These are phyloP conservation scores for Ettlia oleoabundans DNA, from an alignment of 139 green algal genomes.

Conservation along the genomic window DNA sequence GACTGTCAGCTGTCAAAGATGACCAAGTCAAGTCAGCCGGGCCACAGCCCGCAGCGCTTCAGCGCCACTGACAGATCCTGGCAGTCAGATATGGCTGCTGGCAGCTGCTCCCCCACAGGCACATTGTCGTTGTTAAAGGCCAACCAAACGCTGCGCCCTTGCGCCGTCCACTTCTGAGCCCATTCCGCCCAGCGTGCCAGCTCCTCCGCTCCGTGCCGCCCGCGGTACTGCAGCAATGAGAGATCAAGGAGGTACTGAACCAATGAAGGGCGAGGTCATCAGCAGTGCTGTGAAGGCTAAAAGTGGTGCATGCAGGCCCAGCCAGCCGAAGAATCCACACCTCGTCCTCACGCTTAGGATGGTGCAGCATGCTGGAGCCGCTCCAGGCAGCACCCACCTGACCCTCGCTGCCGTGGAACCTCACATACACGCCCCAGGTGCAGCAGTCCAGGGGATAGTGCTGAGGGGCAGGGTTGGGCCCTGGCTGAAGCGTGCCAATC, in stretches of 20 bases:
- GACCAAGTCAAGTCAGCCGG: too few relatives aligned
- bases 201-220: neutral
- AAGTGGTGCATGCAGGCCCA: neutral
- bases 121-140: constrained; percentile 29
- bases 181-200: constrained; percentile 1
- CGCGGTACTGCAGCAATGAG: constrained; percentile 23
- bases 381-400: neutral
- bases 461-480: constrained; percentile 3
- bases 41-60: neutral
- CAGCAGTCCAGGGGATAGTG: constrained; percentile 33
- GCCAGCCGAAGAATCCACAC: too few relatives aligned
- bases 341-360: neutral
- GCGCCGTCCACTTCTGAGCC: neutral
- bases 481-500: constrained; percentile 1
- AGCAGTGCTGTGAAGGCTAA: neutral
- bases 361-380: neutral
- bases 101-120: neutral
- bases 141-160: neutral
- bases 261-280: neutral
- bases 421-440: constrained; percentile 38
- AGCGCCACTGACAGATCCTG: constrained; percentile 12
- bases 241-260: too few relatives aligned
- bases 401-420: constrained; percentile 36
- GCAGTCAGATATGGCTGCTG: constrained; percentile 2
- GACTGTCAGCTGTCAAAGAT: too few relatives aligned